Base-by-base conservation (phyloP, 495 filamentous ascomycete species). In the Hypoxylon fragiforme region DNA sequence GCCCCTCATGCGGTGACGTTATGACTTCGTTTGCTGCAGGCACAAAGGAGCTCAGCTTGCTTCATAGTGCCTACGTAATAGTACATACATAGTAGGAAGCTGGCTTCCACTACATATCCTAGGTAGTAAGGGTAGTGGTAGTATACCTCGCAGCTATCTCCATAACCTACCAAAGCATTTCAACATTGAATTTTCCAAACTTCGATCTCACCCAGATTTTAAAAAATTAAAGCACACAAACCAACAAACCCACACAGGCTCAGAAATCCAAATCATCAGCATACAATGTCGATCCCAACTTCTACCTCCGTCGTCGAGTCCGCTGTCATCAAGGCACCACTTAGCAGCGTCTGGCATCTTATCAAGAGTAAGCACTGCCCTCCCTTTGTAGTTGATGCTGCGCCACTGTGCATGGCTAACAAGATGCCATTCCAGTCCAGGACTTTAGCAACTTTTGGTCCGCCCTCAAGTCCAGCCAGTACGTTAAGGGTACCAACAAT, bases 291-390 rank as follows among this genome's bases (percentile, higher is more conserved):
- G 19, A 84, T 86, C 62, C 82, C 84, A 35, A 86, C 83, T 45
- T 81, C 81, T 18, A 84, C 81, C 49, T 81, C 80, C 35, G 81
- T 87, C 46, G 70, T 73, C 39, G 85, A 87, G 73, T 83, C 80
- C 50, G 75, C 80, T 66, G 80, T 88, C 49, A 87, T 88, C 69
- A 69, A 74, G 41, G 83, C 84, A 3, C 81, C 76, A 5, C 71
- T 85, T 46, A 76, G 79, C 41, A 65, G 77, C 46, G 82, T 86
- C 65, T 88, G 84, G 85, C 84, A 86, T 70, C 74, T 81, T 49
- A 80, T 87, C 77, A 86, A 86, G 75, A 73, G 65, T 68, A 58
- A 34, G 62, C 47, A 31, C 14, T 34, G 16, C 19, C 15, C 1
- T 11, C 26, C 3, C 12, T 6, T 6, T 30, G 20, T 12, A 7